phyloP scores from a whole-genome alignment of 2,329 filamentous ascomycete genomes.

The Chalaropsis thielavioides region DNA sequence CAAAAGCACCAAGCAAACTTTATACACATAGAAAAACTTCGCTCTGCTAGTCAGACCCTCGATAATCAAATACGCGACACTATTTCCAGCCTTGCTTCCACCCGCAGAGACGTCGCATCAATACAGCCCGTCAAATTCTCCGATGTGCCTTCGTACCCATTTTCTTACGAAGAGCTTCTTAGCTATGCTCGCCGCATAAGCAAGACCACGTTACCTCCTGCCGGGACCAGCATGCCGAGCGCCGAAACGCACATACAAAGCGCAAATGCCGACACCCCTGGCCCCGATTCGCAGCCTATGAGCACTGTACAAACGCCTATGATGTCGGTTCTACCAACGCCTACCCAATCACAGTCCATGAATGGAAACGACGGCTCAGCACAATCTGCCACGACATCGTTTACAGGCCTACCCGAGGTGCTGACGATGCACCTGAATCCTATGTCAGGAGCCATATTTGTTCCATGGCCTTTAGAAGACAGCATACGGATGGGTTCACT shows the following conservation, averaged over 20 bases:
- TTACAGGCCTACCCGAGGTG: constrained; percentile 34
- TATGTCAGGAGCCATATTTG: constrained; percentile 44
- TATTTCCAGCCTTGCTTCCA: constrained; percentile 52
- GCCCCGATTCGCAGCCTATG: constrained; percentile 26
- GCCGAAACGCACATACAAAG: constrained; percentile 22
- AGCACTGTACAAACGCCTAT: constrained; percentile 21
- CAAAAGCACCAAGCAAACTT: constrained; percentile 63
- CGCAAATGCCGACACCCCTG: constrained; percentile 23
- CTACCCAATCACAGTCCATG: constrained; percentile 21
- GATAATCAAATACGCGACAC: constrained; percentile 61
- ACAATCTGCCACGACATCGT: constrained; percentile 24
- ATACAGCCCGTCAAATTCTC: constrained; percentile 45
- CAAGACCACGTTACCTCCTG: constrained; percentile 57
- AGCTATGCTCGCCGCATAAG: constrained; percentile 66
- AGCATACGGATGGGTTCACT: constrained; percentile 56
- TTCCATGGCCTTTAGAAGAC: constrained; percentile 62
- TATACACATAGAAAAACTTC: constrained; percentile 52
- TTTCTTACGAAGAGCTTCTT: constrained; percentile 60
- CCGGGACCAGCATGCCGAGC: constrained; percentile 28
- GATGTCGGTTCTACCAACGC: constrained; percentile 16
- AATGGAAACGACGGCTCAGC: constrained; percentile 18
- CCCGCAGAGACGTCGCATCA: constrained; percentile 56
- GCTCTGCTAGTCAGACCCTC: constrained; percentile 46
- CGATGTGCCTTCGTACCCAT: constrained; percentile 35
- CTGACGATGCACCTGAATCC: constrained; percentile 41